Conservation (phyloP, 495 filamentous ascomycete genomes). For the Penicillium bialowiezense region DNA sequence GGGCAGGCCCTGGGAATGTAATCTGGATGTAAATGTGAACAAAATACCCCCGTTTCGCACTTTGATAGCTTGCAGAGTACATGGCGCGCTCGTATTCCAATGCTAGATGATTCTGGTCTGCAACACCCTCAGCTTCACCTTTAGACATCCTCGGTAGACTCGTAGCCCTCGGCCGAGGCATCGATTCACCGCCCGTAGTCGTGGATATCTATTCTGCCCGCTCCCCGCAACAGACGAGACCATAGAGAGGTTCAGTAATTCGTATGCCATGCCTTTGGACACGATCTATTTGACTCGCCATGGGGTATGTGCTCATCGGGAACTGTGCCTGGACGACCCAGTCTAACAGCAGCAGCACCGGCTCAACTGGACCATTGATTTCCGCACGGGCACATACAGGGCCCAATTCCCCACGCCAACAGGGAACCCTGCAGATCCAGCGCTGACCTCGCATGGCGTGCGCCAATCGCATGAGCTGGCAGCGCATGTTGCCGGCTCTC, state of each 20-base stretch:
- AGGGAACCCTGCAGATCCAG: constrained; percentile 80
- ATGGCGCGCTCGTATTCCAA: constrained; percentile 21
- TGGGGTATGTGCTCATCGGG: constrained; percentile 58
- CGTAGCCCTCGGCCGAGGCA: constrained; percentile 18
- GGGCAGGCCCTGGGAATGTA: constrained; percentile 32
- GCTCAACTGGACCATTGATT: constrained; percentile 81
- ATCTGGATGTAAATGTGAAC: constrained; percentile 30
- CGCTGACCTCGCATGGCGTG: constrained; percentile 80
- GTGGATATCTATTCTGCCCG: constrained; percentile 12
- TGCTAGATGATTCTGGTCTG: constrained; percentile 25
- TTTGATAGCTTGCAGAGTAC: constrained; percentile 30
- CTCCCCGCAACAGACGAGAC: constrained; percentile 18
- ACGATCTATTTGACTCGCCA: constrained; percentile 84
- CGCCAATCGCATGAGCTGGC: constrained; percentile 80
- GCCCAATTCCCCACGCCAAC: constrained; percentile 72
- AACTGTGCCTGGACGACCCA: constrained; percentile 9
- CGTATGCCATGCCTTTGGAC: constrained; percentile 54
- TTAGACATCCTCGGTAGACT: constrained; percentile 1
- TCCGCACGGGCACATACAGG: constrained; percentile 68
- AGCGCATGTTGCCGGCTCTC: constrained; percentile 52
- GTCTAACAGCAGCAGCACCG: constrained; percentile 63
- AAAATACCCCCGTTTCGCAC: constrained; percentile 19
- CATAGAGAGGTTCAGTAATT: not conserved
- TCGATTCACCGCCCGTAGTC: constrained; percentile 16
- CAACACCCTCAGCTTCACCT: constrained; percentile 3